Percentiles rank a stretch among this genome's conserved stretches.
Evolutionary conservation across 2,329 filamentous ascomycete genomes (phyloP).

Genomic region (Hyphodiscus sp.): DNA sequence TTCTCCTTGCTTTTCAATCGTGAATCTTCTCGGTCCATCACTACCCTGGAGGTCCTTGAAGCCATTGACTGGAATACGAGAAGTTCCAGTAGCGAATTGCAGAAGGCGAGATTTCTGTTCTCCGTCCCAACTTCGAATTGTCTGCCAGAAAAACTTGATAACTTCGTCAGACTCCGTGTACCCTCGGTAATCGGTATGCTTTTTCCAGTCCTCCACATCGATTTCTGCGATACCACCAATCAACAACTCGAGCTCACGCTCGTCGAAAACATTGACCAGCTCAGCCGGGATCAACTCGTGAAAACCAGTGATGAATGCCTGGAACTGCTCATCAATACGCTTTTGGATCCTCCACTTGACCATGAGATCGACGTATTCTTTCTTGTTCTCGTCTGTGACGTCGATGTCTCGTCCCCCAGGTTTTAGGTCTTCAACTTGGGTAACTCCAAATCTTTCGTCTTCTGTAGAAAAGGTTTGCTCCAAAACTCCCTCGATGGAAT

Average conservation of each 20-base stretch:
- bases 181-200: conserved; percentile 97
- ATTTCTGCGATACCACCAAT: conserved; percentile 99
- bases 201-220: conserved; percentile 99
- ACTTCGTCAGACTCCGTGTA: conserved; percentile 98
- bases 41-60: conserved; percentile 99
- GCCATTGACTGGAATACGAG: conserved; percentile 95
- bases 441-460: conserved; percentile 93
- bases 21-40: conserved; percentile 90
- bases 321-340: conserved; percentile 96
- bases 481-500: conserved; percentile 90
- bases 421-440: conserved; percentile 89
- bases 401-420: conserved; percentile 85
- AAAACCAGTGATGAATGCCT: conserved; percentile 95
- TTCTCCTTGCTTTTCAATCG: conserved; percentile 96
- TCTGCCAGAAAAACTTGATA: conserved; percentile 98
- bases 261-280: conserved; percentile 96
- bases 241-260: conserved; percentile 90
- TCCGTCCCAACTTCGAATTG: conserved; percentile 91
- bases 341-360: conserved; percentile 99
- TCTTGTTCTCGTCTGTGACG: conserved; percentile 98
- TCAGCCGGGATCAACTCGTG: conserved; percentile 95
- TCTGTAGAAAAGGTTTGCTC: conserved; percentile 97
- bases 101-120: conserved; percentile 95
- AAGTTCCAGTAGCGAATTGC: conserved; percentile 96
- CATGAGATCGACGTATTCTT: conserved; percentile 96